Percentiles rank a stretch among this genome's conserved stretches.
These are phyloP conservation scores for grape (Vitis vinifera) DNA, from an alignment of 164 flowering plant genomes.

Conservation along the genomic window ASM3070453v1 NC_081816.1:24356001-24356500, in stretches of 20 bases:
- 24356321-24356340: conserved; percentile 69
- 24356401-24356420: too few species aligned
- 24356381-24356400: neutral
- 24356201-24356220: conserved; percentile 8
- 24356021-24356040: neutral
- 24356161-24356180: conserved; percentile 65
- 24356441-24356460: too few species aligned
- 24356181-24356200: conserved; percentile 74
- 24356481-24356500: too few species aligned
- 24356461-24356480: too few species aligned
- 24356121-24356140: conserved; percentile 74
- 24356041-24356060: neutral
- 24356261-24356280: conserved; percentile 63
- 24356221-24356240: neutral
- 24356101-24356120: conserved; percentile 60
- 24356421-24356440: too few species aligned
- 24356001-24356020: neutral
- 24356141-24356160: conserved; percentile 87
- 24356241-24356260: neutral
- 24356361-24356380: neutral
- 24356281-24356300: conserved; percentile 75
- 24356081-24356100: conserved; percentile 72
- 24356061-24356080: conserved; percentile 72
- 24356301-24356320: conserved; percentile 94
- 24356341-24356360: conserved; percentile 35